Evolutionary conservation across 768 basidiomycete species (phyloP).

Genomic region (Nidula microcarpa): DNA sequence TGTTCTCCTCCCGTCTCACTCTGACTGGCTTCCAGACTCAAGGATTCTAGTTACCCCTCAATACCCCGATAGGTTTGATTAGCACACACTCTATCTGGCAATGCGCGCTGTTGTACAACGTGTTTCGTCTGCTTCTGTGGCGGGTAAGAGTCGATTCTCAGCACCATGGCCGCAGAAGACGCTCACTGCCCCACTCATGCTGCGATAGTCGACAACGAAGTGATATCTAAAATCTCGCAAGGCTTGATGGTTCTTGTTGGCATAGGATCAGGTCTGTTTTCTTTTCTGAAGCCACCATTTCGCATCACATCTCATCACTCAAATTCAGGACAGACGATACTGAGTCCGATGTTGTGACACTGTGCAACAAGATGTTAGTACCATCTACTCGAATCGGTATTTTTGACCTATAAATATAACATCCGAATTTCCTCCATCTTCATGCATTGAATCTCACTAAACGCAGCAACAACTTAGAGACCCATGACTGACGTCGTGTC

Average conservation of each 20-base stretch:
- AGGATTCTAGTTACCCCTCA: not conserved
- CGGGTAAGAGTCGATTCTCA: conserved; percentile 41
- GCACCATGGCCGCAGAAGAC: too few species aligned
- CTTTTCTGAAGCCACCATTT: not conserved
- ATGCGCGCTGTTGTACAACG: conserved; percentile 90
- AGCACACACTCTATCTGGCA: not conserved
- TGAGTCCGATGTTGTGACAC: conserved; percentile 58
- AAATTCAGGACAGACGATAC: conserved; percentile 69
- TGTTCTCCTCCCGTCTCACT: not conserved
- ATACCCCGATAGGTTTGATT: not conserved
- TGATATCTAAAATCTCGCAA: conserved; percentile 77
- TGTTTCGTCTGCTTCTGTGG: conserved; percentile 81
- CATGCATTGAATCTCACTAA: conserved; percentile 1
- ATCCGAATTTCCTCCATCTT: conserved; percentile 7
- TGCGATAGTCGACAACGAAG: conserved; percentile 66
- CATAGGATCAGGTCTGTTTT: conserved; percentile 67
- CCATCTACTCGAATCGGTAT: conserved; percentile 11
- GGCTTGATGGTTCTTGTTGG: conserved; percentile 92
- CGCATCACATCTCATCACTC: conserved; percentile 7
- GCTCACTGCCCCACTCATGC: not conserved
- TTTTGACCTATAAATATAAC: conserved; percentile 1
- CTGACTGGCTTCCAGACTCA: not conserved
- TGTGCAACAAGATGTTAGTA: conserved; percentile 82
- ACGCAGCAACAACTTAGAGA: not conserved
- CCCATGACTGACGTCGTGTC: conserved; percentile 4